phyloP scores from a whole-genome alignment of 202 grass and related monocot genomes.

The Schoenoplectus triqueter region DNA sequence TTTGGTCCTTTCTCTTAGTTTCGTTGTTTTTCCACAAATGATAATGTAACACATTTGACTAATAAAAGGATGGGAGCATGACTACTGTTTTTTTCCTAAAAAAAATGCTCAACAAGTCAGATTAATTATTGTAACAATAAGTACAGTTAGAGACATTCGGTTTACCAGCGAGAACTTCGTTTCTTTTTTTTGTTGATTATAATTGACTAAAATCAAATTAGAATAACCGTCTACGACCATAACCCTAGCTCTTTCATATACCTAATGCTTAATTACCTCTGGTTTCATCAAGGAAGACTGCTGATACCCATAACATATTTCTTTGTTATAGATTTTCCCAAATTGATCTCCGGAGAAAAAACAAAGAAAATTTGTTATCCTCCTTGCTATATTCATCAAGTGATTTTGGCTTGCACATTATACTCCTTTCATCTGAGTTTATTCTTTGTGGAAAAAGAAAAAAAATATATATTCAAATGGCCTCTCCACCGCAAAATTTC shows the following conservation, averaged over 20 bases:
- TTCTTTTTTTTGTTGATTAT: no score
- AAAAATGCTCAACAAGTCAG: no score
- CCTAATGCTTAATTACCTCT: background rate
- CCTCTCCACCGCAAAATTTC: background rate
- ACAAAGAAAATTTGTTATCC: background rate
- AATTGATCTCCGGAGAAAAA: background rate
- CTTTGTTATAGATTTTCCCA: background rate
- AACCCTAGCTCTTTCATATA: background rate
- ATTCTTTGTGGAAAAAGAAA: background rate
- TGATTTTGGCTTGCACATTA: no score
- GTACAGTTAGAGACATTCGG: no score
- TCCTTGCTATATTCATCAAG: background rate
- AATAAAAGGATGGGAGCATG: no score
- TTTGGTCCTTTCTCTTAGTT: no score
- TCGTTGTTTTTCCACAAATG: no score
- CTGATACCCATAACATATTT: background rate
- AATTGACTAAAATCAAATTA: background rate
- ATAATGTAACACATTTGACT: no score
- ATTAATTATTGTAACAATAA: no score
- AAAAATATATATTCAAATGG: background rate
- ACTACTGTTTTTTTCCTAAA: no score
- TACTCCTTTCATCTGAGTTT: background rate
- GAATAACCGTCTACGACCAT: background rate
- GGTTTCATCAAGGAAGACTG: background rate
- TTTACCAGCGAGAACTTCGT: no score